phyloP scores from a whole-genome alignment of 2,329 filamentous ascomycete species.

The Colletotrichum trifolii region DNA sequence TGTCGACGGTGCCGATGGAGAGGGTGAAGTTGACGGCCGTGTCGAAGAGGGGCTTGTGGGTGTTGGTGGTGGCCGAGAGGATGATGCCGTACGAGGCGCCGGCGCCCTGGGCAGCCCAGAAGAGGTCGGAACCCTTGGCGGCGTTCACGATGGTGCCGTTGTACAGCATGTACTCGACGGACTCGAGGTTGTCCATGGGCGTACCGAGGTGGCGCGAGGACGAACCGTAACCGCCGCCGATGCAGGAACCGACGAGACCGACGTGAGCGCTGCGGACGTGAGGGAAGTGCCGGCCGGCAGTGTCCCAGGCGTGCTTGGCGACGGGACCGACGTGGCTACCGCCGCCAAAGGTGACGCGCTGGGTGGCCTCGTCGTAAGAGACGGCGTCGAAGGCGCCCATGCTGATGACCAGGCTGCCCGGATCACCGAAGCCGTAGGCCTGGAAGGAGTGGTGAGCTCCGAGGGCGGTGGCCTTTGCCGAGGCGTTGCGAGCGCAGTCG shows the following conservation, averaged over 20 bases:
- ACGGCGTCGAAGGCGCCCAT: slow-evolving; percentile 35
- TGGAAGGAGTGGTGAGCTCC: slow-evolving; percentile 36
- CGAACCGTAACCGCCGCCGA: slow-evolving; percentile 34
- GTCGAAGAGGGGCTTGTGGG: slow-evolving; percentile 30
- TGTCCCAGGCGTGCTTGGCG: slow-evolving; percentile 35
- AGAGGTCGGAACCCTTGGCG: slow-evolving; percentile 32
- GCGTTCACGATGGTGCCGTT: slow-evolving; percentile 37
- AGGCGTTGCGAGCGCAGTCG: slow-evolving; percentile 35
- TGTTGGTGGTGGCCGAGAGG: slow-evolving; percentile 35
- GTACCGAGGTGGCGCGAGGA: slow-evolving; percentile 34
- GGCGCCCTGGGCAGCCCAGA: slow-evolving; percentile 38
- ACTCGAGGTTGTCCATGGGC: slow-evolving; percentile 35
- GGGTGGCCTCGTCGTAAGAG: slow-evolving; percentile 25
- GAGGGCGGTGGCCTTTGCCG: slow-evolving; percentile 30
- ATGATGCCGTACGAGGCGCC: slow-evolving; percentile 34
- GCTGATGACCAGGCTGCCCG: slow-evolving; percentile 35
- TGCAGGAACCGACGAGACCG: slow-evolving; percentile 34
- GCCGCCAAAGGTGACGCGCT: slow-evolving; percentile 34
- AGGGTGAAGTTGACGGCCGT: slow-evolving; percentile 34
- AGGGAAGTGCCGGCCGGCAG: slow-evolving; percentile 35
- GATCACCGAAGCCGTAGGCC: slow-evolving; percentile 34
- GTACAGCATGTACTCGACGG: slow-evolving; percentile 37
- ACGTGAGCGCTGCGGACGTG: slow-evolving; percentile 36
- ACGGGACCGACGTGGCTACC: slow-evolving; percentile 35
- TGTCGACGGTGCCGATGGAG: slow-evolving; percentile 21